A percentile compares a stretch with the other conserved stretches of the same genome.
These are phyloP conservation scores for Haemoproteus tartakovskyi DNA, from an alignment of 169 alveolate genomes.

Conservation along the genomic window DNA sequence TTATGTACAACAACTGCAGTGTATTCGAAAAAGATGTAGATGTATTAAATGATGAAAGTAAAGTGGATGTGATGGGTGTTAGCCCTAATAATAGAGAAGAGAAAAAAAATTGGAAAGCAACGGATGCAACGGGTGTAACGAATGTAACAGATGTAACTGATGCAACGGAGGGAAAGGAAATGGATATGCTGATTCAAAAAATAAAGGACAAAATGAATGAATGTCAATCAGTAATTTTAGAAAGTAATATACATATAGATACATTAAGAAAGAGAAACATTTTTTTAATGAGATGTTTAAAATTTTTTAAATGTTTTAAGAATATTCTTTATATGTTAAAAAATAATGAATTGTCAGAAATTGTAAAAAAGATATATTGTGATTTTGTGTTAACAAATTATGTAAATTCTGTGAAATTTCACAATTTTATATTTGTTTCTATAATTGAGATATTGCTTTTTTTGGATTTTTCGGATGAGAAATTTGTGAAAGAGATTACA, in stretches of 20 bases:
- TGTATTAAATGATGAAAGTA: too few relatives aligned
- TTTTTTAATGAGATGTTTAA: slow-evolving; percentile 61
- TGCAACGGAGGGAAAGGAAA: background rate
- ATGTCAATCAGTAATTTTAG: slow-evolving; percentile 17
- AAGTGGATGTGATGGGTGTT: too few relatives aligned
- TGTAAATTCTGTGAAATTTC: slow-evolving; percentile 38
- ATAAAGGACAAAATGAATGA: slow-evolving; percentile 7
- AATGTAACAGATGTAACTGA: too few relatives aligned
- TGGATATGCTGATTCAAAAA: background rate
- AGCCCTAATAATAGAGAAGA: background rate
- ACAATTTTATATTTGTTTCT: slow-evolving; percentile 9
- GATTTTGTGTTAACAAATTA: slow-evolving; percentile 26
- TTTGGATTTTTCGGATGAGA: slow-evolving; percentile 1
- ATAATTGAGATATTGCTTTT: slow-evolving; percentile 27
- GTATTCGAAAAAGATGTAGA: too few relatives aligned
- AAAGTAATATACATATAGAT: slow-evolving; percentile 22
- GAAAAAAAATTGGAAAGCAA: too few relatives aligned
- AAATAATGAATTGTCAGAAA: slow-evolving; percentile 11
- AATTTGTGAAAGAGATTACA: background rate
- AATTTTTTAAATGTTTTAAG: slow-evolving; percentile 22
- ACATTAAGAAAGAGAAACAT: slow-evolving; percentile 31
- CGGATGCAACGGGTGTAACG: background rate
- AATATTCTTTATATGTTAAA: slow-evolving; percentile 1
- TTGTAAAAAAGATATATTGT: slow-evolving; percentile 22
- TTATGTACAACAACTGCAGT: slow-evolving; percentile 14